Evolutionary conservation across 768 basidiomycete genomes (phyloP).

Genomic region (Leucocoprinus sp.): DNA sequence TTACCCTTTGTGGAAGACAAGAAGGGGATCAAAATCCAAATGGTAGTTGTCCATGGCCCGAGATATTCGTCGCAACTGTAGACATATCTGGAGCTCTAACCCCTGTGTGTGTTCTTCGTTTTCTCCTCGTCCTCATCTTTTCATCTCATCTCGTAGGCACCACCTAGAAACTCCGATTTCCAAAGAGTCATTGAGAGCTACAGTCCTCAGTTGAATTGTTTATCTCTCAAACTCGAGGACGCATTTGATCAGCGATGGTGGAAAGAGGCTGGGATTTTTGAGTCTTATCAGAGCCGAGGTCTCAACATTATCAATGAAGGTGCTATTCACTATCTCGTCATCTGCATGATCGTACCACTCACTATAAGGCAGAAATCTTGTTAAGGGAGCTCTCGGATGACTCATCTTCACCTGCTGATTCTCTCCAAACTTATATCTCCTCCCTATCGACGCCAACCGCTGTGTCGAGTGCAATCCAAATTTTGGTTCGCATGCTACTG

Average conservation of each 20-base stretch:
- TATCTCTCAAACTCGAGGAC: conserved; percentile 61
- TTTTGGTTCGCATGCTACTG: conserved; percentile 58
- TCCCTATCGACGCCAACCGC: conserved; percentile 74
- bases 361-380: conserved; percentile 21
- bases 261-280: conserved; percentile 33
- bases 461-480: conserved; percentile 46
- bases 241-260: conserved; percentile 70
- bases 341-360: neutral
- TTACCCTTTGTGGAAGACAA: conserved; percentile 22
- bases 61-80: conserved; percentile 31
- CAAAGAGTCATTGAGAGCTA: conserved; percentile 25
- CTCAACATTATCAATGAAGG: conserved; percentile 52
- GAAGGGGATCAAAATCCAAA: conserved; percentile 46
- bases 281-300: conserved; percentile 16
- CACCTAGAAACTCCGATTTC: conserved; percentile 44
- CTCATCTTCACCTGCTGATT: conserved; percentile 19
- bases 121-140: conserved; percentile 10
- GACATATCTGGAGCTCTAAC: conserved; percentile 54
- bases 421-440: conserved; percentile 43
- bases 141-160: conserved; percentile 30
- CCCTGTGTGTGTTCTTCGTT: conserved; percentile 38
- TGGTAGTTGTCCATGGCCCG: conserved; percentile 36
- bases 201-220: conserved; percentile 36
- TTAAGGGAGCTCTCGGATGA: conserved; percentile 18
- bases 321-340: conserved; percentile 4